These are phyloP conservation scores for Calycina marina DNA, from an alignment of 2,329 filamentous ascomycete species.

Conservation along the genomic window DNA sequence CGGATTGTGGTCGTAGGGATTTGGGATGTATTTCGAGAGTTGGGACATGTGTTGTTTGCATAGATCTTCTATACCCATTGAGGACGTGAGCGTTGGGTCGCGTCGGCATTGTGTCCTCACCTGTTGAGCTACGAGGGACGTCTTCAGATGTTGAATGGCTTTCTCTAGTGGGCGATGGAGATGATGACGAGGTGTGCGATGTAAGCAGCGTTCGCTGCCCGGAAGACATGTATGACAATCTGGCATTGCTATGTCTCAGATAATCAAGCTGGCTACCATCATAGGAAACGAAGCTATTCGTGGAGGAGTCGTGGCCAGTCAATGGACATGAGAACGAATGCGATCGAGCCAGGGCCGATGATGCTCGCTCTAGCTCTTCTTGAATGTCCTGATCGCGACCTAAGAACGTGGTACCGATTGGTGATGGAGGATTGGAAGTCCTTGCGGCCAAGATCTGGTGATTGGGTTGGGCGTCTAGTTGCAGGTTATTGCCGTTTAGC, in stretches of 20 bases:
- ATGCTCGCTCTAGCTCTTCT: constrained; percentile 5
- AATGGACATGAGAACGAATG: constrained; percentile 8
- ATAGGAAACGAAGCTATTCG: constrained; percentile 41
- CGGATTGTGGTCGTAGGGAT: constrained; percentile 15
- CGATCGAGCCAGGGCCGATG: neutral
- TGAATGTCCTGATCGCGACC: constrained; percentile 8
- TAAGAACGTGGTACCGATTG: constrained; percentile 8
- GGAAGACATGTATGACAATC: constrained; percentile 45
- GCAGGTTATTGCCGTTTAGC: constrained; percentile 23
- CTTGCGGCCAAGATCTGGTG: constrained; percentile 15
- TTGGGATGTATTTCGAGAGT: constrained; percentile 9
- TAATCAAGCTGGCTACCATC: constrained; percentile 44
- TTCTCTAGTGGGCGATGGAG: constrained; percentile 39
- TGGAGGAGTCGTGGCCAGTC: constrained; percentile 38
- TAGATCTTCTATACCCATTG: constrained; percentile 19
- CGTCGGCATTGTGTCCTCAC: constrained; percentile 10
- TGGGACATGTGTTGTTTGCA: constrained; percentile 16
- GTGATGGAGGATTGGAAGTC: constrained; percentile 11
- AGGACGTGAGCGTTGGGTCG: constrained; percentile 17
- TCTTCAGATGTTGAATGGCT: constrained; percentile 28
- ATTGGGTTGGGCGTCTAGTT: constrained; percentile 16
- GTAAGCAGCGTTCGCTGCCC: constrained; percentile 45
- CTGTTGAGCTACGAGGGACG: constrained; percentile 5
- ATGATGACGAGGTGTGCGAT: constrained; percentile 41
- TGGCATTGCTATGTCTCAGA: constrained; percentile 39